Evolutionary conservation across 192 early-diverging fungal species (phyloP).

Genomic region (Ramicandelaber brevisporus): DNA sequence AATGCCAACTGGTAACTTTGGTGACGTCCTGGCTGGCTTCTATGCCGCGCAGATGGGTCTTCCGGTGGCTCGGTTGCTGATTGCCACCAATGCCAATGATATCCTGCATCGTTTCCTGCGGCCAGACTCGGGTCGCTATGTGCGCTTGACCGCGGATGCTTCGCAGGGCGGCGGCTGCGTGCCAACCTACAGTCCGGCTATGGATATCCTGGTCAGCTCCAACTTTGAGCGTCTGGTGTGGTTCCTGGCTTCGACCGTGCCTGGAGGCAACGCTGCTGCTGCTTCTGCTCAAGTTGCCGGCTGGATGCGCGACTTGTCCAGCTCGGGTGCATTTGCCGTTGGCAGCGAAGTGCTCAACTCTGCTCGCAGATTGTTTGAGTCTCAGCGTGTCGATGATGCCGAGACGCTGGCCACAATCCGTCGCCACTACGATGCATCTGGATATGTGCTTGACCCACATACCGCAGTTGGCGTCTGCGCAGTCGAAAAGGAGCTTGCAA

Average conservation of each 20-base stretch:
- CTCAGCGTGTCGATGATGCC: slow-evolving; percentile 39
- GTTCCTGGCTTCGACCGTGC: slow-evolving; percentile 42
- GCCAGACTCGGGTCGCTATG: slow-evolving; percentile 51
- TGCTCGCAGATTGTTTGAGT: slow-evolving; percentile 45
- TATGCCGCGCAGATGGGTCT: slow-evolving; percentile 81
- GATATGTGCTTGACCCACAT: slow-evolving; percentile 82
- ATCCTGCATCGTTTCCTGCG: slow-evolving; percentile 84
- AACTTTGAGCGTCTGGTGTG: slow-evolving; percentile 96
- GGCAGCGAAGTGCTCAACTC: slow-evolving; percentile 24
- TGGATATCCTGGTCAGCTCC: slow-evolving; percentile 89
- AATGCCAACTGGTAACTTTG: slow-evolving; percentile 99
- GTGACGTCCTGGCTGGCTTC: slow-evolving; percentile 77
- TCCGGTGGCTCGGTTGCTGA: slow-evolving; percentile 48
- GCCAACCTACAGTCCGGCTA: slow-evolving; percentile 75
- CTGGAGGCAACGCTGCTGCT: slow-evolving; percentile 7
- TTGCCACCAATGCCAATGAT: slow-evolving; percentile 97
- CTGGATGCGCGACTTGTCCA: slow-evolving; percentile 64
- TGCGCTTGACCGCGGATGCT: slow-evolving; percentile 29
- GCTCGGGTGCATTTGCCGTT: slow-evolving; percentile 43
- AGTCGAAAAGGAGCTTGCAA: slow-evolving; percentile 25
- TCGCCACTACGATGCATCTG: slow-evolving; percentile 23
- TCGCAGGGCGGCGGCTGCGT: slow-evolving; percentile 17
- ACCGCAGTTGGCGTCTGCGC: slow-evolving; percentile 85
- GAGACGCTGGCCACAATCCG: slow-evolving; percentile 54
- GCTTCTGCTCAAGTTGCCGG: slow-evolving; percentile 23